phyloP scores from a whole-genome alignment of 2,329 filamentous ascomycete species.

The Diaporthe destruens region DNA sequence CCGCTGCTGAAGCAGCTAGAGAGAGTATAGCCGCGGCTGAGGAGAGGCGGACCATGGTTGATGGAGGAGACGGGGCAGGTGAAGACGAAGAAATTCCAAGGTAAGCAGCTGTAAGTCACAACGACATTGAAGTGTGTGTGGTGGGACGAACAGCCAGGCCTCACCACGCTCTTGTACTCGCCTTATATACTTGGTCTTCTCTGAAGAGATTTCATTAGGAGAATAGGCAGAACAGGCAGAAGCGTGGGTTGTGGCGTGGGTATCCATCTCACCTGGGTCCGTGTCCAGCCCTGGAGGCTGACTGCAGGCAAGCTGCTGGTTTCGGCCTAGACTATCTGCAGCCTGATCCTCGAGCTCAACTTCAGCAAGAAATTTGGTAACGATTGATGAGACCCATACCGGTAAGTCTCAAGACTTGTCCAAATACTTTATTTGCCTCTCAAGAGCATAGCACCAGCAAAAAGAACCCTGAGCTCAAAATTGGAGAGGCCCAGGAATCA shows the following conservation, averaged over 20 bases:
- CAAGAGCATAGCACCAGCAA: too few species aligned
- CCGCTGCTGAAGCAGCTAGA: neutral
- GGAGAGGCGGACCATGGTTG: neutral
- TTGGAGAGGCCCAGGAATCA: too few species aligned
- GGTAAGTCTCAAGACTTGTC: too few species aligned
- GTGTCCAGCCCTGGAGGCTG: neutral
- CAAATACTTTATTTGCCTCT: too few species aligned
- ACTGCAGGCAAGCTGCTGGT: neutral
- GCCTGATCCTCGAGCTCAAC: neutral
- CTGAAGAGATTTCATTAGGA: neutral
- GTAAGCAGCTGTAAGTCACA: neutral
- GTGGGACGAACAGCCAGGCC: neutral
- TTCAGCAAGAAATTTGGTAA: too few species aligned
- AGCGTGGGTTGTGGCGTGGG: neutral
- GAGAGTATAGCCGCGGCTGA: neutral
- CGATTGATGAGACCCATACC: too few species aligned
- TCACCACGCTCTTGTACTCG: neutral
- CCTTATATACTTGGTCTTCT: neutral
- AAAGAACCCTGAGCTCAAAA: too few species aligned
- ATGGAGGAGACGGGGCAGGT: neutral
- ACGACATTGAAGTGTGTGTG: neutral
- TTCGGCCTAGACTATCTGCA: neutral
- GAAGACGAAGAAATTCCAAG: too few species aligned
- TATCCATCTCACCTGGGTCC: neutral
- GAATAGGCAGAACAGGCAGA: slow-evolving; percentile 8